Evolutionary conservation across 805 yeast species (phyloP).

Genomic region (Maudiozyma turicensis): DNA sequence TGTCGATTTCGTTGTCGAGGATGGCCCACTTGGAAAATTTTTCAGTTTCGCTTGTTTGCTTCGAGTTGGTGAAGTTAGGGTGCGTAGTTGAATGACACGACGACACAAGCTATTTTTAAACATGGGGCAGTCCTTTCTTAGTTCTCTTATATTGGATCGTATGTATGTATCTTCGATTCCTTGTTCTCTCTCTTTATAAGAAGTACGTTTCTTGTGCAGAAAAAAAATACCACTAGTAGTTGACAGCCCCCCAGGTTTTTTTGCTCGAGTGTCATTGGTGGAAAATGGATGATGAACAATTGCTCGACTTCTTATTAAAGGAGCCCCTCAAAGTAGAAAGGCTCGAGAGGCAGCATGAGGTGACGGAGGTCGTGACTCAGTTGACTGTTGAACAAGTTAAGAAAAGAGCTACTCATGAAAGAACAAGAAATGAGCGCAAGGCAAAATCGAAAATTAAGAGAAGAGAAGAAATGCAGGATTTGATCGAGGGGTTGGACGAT

Average conservation of each 20-base stretch:
- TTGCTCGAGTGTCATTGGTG: background rate
- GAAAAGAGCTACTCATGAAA: background rate
- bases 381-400: background rate
- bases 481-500: conserved; percentile 7
- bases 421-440: background rate
- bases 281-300: conserved; percentile 13
- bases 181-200: too few species aligned
- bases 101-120: too few species aligned
- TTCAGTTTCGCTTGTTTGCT: too few species aligned
- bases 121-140: too few species aligned
- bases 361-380: background rate
- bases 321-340: conserved; percentile 1
- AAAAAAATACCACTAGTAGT: background rate
- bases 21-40: too few species aligned
- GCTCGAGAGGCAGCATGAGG: background rate
- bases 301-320: conserved; percentile 13
- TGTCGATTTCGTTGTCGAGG: too few species aligned
- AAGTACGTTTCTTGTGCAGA: too few species aligned
- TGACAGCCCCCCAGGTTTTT: background rate
- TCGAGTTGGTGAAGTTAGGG: too few species aligned
- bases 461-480: conserved; percentile 2
- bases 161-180: too few species aligned
- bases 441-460: background rate
- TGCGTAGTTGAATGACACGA: too few species aligned
- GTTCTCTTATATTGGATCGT: too few species aligned